phyloP scores from a whole-genome alignment of 1,139 yeast species.

The Schizosaccharomyces versatilis region DNA sequence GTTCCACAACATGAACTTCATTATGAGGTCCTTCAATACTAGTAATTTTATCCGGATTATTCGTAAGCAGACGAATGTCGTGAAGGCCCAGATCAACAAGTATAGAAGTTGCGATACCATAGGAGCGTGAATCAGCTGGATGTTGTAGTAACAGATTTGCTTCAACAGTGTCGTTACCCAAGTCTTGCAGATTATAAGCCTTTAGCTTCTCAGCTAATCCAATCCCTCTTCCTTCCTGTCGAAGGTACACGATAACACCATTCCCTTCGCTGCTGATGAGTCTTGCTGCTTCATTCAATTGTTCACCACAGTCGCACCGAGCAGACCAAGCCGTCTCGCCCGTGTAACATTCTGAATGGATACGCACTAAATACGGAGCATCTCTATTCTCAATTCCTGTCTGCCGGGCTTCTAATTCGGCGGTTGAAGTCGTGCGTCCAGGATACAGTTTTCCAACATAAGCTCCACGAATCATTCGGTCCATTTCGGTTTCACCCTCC shows the following conservation, averaged over 20 bases:
- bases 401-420: conserved; percentile 27
- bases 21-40: conserved; percentile 77
- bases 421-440: conserved; percentile 51
- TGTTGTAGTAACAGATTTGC: conserved; percentile 82
- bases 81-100: conserved; percentile 57
- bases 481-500: conserved; percentile 61
- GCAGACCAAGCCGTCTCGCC: conserved; percentile 99
- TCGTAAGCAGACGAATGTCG: conserved; percentile 61
- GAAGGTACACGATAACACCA: conserved; percentile 82
- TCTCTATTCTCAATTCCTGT: conserved; percentile 1
- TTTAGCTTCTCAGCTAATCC: conserved; percentile 91
- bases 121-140: conserved; percentile 90
- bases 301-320: conserved; percentile 97
- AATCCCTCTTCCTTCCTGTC: conserved; percentile 97
- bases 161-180: conserved; percentile 95
- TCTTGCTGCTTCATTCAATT: conserved; percentile 91
- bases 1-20: conserved; percentile 48
- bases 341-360: conserved; percentile 93
- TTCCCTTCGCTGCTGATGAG: conserved; percentile 68
- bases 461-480: conserved; percentile 93
- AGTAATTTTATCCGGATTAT: conserved; percentile 85
- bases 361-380: conserved; percentile 36
- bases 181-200: conserved; percentile 87
- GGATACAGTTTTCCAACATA: conserved; percentile 75
- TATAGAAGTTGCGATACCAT: conserved; percentile 83